phyloP scores from a whole-genome alignment of 306 rosid species.

The Lathyrus sativus region DNA sequence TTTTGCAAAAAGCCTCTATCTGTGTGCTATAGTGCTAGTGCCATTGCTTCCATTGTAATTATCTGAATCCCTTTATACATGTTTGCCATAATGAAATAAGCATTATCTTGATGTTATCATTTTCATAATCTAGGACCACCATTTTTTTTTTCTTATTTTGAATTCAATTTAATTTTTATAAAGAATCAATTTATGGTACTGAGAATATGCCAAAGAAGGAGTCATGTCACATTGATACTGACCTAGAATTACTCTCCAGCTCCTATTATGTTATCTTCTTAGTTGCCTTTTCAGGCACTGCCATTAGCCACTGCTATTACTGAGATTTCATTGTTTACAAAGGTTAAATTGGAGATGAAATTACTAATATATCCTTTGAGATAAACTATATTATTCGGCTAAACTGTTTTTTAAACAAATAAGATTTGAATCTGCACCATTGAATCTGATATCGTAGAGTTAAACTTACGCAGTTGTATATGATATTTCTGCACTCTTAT shows the following conservation, averaged over 20 bases:
- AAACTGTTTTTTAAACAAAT: too few species aligned
- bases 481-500: too few species aligned
- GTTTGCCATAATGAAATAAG: constrained; percentile 36
- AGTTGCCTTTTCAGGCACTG: constrained; percentile 34
- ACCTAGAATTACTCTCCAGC: constrained; percentile 39
- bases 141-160: neutral
- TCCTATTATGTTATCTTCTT: constrained; percentile 31
- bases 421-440: too few species aligned
- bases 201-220: constrained; percentile 44
- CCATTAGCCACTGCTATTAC: constrained; percentile 25
- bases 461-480: too few species aligned
- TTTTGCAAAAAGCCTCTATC: neutral
- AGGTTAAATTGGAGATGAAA: neutral
- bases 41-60: constrained; percentile 4
- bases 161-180: neutral
- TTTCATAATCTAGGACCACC: constrained; percentile 9
- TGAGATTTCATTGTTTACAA: constrained; percentile 29
- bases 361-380: neutral
- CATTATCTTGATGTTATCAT: constrained; percentile 21
- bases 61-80: constrained; percentile 24
- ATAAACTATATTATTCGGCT: too few species aligned
- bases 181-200: constrained; percentile 36
- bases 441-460: too few species aligned
- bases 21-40: constrained; percentile 14
- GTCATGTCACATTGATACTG: constrained; percentile 28